phyloP scores from a whole-genome alignment of 352 stramenopile species.

The Phytophthora meadii region DNA sequence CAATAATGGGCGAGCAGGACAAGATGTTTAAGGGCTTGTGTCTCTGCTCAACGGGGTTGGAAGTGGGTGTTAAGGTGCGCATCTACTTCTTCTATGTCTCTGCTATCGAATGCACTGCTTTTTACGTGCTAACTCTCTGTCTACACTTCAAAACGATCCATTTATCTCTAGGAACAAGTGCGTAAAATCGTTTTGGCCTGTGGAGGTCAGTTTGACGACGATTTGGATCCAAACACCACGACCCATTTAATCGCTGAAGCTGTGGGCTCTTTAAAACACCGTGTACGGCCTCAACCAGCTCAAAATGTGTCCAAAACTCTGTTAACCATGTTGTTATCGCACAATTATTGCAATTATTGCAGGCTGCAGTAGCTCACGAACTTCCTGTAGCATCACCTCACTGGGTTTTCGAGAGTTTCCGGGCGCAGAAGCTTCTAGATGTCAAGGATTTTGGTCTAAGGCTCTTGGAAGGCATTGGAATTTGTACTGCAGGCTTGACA shows the following conservation, averaged over 20 bases:
- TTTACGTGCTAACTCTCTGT: background rate
- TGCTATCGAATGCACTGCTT: constrained; percentile 7
- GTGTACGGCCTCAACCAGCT: constrained; percentile 37
- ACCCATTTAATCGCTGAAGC: constrained; percentile 74
- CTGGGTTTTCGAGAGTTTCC: constrained; percentile 80
- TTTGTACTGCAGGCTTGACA: constrained; percentile 73
- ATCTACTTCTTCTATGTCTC: constrained; percentile 6
- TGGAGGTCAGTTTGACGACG: constrained; percentile 62
- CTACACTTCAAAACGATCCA: background rate
- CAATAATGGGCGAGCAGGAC: constrained; percentile 24
- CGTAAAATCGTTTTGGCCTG: constrained; percentile 71
- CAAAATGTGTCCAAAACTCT: constrained; percentile 5
- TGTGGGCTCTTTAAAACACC: constrained; percentile 73
- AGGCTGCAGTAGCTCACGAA: constrained; percentile 55
- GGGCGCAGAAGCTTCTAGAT: constrained; percentile 51
- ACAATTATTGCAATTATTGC: constrained; percentile 4
- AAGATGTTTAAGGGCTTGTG: constrained; percentile 56
- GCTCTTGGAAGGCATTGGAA: constrained; percentile 63
- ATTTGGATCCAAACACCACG: constrained; percentile 49
- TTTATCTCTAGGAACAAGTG: constrained; percentile 61
- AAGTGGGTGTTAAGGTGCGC: constrained; percentile 60
- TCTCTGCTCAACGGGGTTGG: constrained; percentile 63
- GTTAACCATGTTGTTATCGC: background rate
- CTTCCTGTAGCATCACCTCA: constrained; percentile 53
- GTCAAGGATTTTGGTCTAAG: constrained; percentile 42